These are phyloP conservation scores for Pseudogymnoascus sp. DNA, from an alignment of 2,329 filamentous ascomycete genomes.

Conservation along the genomic window DNA sequence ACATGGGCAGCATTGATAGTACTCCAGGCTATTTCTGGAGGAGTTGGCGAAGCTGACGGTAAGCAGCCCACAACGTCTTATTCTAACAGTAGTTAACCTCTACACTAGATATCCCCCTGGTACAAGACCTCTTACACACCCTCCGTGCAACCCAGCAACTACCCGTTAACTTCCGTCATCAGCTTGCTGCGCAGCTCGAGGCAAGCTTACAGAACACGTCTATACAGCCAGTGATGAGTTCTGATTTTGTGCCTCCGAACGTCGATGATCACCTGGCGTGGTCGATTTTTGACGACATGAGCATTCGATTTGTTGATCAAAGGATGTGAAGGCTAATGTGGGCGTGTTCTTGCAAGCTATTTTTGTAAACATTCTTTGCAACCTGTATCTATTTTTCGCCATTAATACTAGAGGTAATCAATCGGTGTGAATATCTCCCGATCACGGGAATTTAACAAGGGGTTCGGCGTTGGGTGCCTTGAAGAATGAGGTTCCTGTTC, in stretches of 20 bases:
- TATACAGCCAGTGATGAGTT: constrained; percentile 11
- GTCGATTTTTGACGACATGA: constrained; percentile 20
- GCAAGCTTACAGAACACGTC: constrained; percentile 19
- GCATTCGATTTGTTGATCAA: constrained; percentile 10
- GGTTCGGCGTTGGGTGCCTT: not conserved
- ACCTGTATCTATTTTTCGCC: not conserved
- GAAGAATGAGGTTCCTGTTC: not conserved
- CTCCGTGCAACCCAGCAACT: constrained; percentile 18
- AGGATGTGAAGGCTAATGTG: not conserved
- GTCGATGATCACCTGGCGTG: constrained; percentile 12
- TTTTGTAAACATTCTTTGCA: not conserved
- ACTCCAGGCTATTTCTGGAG: constrained; percentile 33
- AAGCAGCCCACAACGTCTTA: constrained; percentile 8
- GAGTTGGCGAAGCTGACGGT: constrained; percentile 32
- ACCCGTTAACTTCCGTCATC: constrained; percentile 16
- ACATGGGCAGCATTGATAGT: constrained; percentile 38
- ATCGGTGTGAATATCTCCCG: not conserved
- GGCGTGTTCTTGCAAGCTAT: not conserved
- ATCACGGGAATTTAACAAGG: not conserved
- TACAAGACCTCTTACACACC: constrained; percentile 20
- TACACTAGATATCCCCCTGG: constrained; percentile 17
- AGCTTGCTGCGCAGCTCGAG: constrained; percentile 18
- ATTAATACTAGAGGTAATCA: not conserved
- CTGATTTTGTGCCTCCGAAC: not conserved
- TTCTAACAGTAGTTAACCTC: not conserved